Base-by-base conservation (phyloP, 495 filamentous ascomycete species). In the Aspergillus hancockii region DNA sequence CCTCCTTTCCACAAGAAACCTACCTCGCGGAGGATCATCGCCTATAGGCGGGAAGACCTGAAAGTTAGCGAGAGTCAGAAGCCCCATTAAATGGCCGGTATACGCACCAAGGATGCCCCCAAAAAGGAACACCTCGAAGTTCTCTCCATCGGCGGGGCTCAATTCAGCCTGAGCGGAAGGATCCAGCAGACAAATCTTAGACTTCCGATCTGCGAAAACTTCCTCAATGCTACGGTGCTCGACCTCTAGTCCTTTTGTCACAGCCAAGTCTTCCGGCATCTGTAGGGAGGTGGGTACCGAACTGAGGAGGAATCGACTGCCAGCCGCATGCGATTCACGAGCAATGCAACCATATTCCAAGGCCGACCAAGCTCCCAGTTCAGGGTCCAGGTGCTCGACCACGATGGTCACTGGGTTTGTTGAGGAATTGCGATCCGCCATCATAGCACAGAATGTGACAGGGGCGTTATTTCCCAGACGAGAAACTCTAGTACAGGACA, bases 11-110 rank as follows among this genome's bases (percentile, higher is more conserved):
- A 23, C 12, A 40, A 41, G 16, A 41, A 43, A 74, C 81, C 65
- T 86, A 94, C 93, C 93, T 82, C 93, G 78, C 41, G 94, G 94
- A 52, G 94, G 94, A 68, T 98, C 92, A 75, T 98, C 94, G 41
- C 94, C 93, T 95, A 64, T 41, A 51, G 18, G 38, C 14, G 46
- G 46, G 53, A 9, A 8, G 41, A 57, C 41, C 25, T 57, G 52
- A 54, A 41, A 58, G 57, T 67, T 30, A 66, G 62, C 57, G 51
- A 28, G 16, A 31, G 12, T 28, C 38, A 53, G n/a, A 54, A 40
- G 34, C 16, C 43, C 25, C n/a, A 57, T 25, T 55, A 19, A 70
- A 58, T 25, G 46, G 25, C 47, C 16, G 51, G 46, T 23, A 54
- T 57, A 76, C 85, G 61, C 77, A 95, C 92, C 93, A 58, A 98